Evolutionary conservation across 306 rosid genomes (phyloP).

Genomic region (Quercus ilex): DNA sequence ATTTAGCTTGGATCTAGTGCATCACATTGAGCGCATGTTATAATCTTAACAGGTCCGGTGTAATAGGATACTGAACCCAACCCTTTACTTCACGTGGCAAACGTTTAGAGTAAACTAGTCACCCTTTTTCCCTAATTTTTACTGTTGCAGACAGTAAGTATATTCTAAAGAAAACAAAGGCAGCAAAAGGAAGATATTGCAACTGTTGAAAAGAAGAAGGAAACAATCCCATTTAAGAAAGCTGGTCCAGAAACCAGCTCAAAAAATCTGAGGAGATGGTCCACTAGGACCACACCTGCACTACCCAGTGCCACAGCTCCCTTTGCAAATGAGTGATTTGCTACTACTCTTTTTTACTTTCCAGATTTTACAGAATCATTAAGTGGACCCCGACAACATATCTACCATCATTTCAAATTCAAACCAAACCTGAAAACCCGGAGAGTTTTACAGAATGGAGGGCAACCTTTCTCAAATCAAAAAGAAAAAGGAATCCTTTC

Average conservation of each 20-base stretch:
- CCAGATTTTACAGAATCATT: slow-evolving; percentile 36
- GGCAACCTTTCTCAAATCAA: not conserved
- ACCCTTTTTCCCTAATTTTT: not conserved
- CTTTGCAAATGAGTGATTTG: slow-evolving; percentile 34
- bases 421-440: slow-evolving; percentile 27
- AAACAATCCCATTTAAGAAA: slow-evolving; percentile 18
- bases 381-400: slow-evolving; percentile 28
- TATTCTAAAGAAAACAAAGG: slow-evolving; percentile 19
- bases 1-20: no score
- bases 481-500: not conserved
- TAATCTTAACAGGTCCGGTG: no score
- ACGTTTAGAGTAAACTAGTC: slow-evolving; percentile 22
- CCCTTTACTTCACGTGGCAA: no score
- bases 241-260: slow-evolving; percentile 29
- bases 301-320: slow-evolving; percentile 11
- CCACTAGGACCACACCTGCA: slow-evolving; percentile 52
- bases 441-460: slow-evolving; percentile 4
- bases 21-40: no score
- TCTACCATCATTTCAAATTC: slow-evolving; percentile 35
- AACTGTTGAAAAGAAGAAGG: slow-evolving; percentile 8
- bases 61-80: no score
- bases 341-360: slow-evolving; percentile 28
- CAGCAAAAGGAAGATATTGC: slow-evolving; percentile 24
- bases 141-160: slow-evolving; percentile 3
- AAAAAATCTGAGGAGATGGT: slow-evolving; percentile 30